Evolutionary conservation across 2,329 filamentous ascomycete genomes (phyloP), one percentile per base, ranked within the genome.

Genomic region (Endoconidiophora laricicola): DNA sequence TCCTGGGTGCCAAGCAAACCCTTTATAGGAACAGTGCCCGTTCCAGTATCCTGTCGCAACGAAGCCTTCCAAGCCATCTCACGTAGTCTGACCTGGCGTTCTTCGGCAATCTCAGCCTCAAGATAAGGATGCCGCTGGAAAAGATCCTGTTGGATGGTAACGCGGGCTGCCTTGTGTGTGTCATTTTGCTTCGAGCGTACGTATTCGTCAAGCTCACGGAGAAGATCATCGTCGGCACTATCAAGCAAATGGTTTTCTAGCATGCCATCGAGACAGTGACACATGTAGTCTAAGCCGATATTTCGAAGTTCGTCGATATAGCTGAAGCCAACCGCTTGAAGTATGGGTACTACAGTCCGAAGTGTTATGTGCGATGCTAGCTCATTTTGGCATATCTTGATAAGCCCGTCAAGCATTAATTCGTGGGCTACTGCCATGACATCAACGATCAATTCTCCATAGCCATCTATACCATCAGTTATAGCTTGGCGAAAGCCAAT

Each of bases 341-440:
- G 71, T 14, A 96, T 70, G 48, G 81, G 79, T 52, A 85, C 85
- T 23, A 94, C 81, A 60, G 94, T 98, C 23, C 88, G 81, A 4
- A 79, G 82, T 45, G 78, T 86, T n/a, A 87, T 82, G 64, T 91
- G 93, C 46, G 76, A 77, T 36, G 87, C 88, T 53, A 96, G 75
- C 20, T 87, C 67, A 52, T 76, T 79, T 61, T 98, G 91, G 62
- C 91, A 96, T 24, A 93, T 79, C 61, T 94, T 85, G 4, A 86
- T 86, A 4, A 98, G 68, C 5, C 88, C 76, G 61, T 95, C 87
- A 44, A 98, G 73, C 88, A 98, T 95, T 52, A 98, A 68, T 63
- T 98, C 90, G 60, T 98, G 91, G 10, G 88, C 86, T 48, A 86
- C 81, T 50, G 79, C 79, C 74, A 96, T 81, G 42, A 96, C 84